A percentile compares a stretch with the other conserved stretches of the same genome.
These are phyloP conservation scores for Pyrenochaeta sp. DNA, from an alignment of 2,329 filamentous ascomycete genomes.

Conservation along the genomic window DNA sequence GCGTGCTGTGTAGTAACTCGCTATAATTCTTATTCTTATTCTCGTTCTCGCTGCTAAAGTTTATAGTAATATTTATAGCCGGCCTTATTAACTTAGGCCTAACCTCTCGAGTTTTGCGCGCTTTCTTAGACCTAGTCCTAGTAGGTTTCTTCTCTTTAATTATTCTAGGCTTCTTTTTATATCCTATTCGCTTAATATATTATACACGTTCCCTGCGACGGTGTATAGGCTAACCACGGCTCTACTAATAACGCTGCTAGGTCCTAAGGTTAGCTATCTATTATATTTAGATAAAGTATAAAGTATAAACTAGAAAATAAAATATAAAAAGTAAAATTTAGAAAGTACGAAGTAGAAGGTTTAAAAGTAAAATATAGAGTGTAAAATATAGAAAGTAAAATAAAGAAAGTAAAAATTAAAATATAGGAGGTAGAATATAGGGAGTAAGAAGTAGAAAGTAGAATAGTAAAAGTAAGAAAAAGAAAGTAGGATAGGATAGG, in stretches of 20 bases:
- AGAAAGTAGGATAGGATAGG: too few species aligned
- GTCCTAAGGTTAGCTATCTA: background rate
- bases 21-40: too few species aligned
- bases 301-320: too few species aligned
- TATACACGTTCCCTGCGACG: background rate
- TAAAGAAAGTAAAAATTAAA: too few species aligned
- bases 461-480: too few species aligned
- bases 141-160: background rate
- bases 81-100: background rate
- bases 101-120: background rate
- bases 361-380: too few species aligned
- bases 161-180: background rate
- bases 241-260: background rate
- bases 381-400: too few species aligned
- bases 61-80: background rate
- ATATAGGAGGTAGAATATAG: too few species aligned
- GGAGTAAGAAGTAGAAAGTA: too few species aligned
- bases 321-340: too few species aligned
- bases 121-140: background rate
- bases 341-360: too few species aligned
- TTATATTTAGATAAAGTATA: conserved; percentile 3
- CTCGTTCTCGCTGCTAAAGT: background rate
- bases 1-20: too few species aligned
- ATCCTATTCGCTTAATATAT: background rate
- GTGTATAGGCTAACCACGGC: background rate